These are phyloP conservation scores for Pleodorina starrii DNA, from an alignment of 139 green algal species.

Conservation along the genomic window DNA sequence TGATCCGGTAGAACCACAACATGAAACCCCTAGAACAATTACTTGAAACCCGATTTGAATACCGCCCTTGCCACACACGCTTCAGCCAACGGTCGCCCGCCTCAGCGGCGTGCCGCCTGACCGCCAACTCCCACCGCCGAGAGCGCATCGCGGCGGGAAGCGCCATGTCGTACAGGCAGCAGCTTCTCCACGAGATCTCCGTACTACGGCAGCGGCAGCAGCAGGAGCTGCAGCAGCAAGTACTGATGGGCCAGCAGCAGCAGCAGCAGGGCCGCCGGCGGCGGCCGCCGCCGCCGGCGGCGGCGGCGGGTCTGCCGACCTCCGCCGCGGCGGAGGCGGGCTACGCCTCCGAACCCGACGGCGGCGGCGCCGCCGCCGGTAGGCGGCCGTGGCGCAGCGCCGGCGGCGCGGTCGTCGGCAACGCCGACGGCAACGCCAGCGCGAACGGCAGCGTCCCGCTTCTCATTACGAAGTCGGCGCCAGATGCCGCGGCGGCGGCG, in stretches of 20 bases:
- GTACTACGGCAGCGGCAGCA: neutral
- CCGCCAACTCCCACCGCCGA: conserved; percentile 6
- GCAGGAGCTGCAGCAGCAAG: neutral
- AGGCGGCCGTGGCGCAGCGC: neutral
- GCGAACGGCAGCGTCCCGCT: neutral
- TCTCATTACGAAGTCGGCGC: neutral
- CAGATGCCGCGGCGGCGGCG: neutral
- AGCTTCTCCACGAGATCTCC: neutral
- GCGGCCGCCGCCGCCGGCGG: neutral
- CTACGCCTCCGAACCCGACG: neutral
- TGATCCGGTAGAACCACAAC: too few relatives aligned
- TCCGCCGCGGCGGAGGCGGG: neutral
- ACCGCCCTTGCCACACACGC: neutral
- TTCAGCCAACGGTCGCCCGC: conserved; percentile 2
- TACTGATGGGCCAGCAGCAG: too few relatives aligned
- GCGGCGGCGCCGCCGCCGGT: neutral
- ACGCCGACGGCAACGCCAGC: neutral
- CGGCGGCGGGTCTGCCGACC: neutral
- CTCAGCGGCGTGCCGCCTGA: neutral
- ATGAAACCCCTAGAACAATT: too few relatives aligned
- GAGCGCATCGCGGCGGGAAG: neutral
- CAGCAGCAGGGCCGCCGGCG: neutral
- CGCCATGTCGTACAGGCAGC: conserved; percentile 9
- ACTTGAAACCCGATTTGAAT: too few relatives aligned
- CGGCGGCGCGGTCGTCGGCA: neutral